Percentiles rank a stretch among this genome's conserved stretches.
Conservation (phyloP, 495 filamentous ascomycete genomes). For the Penicillium silybi region DNA sequence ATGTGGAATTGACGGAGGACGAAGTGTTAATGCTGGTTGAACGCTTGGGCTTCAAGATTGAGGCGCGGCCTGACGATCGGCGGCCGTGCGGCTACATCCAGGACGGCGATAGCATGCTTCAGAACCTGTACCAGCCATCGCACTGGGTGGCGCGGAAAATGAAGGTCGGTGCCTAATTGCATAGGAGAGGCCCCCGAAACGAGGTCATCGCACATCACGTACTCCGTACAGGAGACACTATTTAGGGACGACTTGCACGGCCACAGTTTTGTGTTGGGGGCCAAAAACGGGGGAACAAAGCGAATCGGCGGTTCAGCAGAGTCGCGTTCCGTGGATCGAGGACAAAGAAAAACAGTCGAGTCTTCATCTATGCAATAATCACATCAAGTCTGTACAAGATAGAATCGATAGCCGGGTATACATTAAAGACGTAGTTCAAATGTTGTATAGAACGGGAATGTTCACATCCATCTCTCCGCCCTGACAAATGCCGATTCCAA, state of each 20-base stretch:
- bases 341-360: not conserved
- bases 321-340: slow-evolving; percentile 1
- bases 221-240: no score
- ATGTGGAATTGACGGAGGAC: slow-evolving; percentile 81
- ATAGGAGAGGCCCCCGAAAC: not conserved
- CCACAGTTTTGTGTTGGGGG: slow-evolving; percentile 1
- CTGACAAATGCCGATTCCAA: not conserved
- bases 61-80: slow-evolving; percentile 46
- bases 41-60: slow-evolving; percentile 72
- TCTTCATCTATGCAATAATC: not conserved
- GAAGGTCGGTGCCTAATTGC: not conserved
- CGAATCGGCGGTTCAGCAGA: not conserved
- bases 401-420: no score
- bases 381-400: no score
- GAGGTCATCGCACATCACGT: not conserved
- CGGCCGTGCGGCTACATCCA: slow-evolving; percentile 74
- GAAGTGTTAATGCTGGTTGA: slow-evolving; percentile 76
- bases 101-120: slow-evolving; percentile 77
- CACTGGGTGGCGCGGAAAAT: slow-evolving; percentile 80
- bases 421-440: no score
- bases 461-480: not conserved
- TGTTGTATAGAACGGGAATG: not conserved
- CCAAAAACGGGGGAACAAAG: slow-evolving; percentile 9
- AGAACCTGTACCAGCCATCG: slow-evolving; percentile 70
- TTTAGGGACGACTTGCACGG: no score